Base-by-base conservation (phyloP, 495 filamentous ascomycete species). In the Penicillium dipodomyicola region DNA sequence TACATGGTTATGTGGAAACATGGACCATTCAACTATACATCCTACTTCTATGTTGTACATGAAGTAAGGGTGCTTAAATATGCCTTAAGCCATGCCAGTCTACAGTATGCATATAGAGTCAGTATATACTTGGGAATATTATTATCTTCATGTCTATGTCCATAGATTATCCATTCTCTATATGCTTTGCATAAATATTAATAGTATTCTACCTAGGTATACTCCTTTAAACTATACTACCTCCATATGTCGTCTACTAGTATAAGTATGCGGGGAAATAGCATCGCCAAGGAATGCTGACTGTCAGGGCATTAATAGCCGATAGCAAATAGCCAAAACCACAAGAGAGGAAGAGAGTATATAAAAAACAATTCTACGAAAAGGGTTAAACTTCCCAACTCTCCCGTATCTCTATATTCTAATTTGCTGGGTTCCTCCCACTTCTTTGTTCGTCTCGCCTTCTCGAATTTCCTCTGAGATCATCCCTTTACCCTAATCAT, bases 241-340 rank as follows among this genome's bases (percentile, higher is more conserved):
- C 27, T 29, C 27, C 27, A 29, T 29, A 29, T 29, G 7, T 30
- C 29, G 27, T 30, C 29, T 30, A 30, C 9, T n/a, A 46, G 15
- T 15, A 29, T 9, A 27, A 48, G 19, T 32, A 20, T 52, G 50
- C 50, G 50, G 50, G 50, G 50, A 52, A 43, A 42, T 32, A 19
- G 23, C 3, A 7, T 25, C 25, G 50, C 37, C 50, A 52, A 52
- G 47, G 32, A 17, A 32, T 32, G 45, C n/a, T 33, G 45, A 37
- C 47, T 49, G 50, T 29, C 23, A 51, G 35, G 49, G 49, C 49
- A 15, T 41, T 41, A 41, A 43, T 52, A 52, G n/a, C 50, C 50
- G 50, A 52, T 52, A 39, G 49, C 49, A 52, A 52, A 52, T 27
- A 23, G 7, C n/a, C 20, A 30, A 29, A 33, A 3, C 12, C 30